Evolutionary conservation across 352 stramenopile genomes (phyloP).

Genomic region (Phytophthora citricola): DNA sequence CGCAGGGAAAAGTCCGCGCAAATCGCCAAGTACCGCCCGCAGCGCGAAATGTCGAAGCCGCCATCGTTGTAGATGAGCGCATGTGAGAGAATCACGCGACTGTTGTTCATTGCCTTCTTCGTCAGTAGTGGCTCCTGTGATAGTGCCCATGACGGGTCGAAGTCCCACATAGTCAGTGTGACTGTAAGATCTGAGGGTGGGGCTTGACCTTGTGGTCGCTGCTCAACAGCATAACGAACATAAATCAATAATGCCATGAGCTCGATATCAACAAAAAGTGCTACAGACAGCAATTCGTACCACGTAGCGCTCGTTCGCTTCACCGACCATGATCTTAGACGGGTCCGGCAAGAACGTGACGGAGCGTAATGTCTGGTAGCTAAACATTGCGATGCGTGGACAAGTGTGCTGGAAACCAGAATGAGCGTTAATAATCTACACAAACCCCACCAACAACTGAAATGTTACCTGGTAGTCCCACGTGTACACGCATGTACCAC

Average conservation of each 20-base stretch:
- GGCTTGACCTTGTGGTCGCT: conserved; percentile 80
- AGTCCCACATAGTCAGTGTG: conserved; percentile 95
- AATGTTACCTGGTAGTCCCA: conserved; percentile 93
- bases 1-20: conserved; percentile 95
- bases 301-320: conserved; percentile 92
- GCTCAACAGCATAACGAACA: conserved; percentile 4
- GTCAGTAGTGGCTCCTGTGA: conserved; percentile 71
- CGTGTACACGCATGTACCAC: conserved; percentile 94
- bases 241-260: conserved; percentile 5
- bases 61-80: conserved; percentile 98
- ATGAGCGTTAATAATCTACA: background rate
- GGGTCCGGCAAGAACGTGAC: conserved; percentile 94
- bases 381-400: conserved; percentile 89
- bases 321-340: conserved; percentile 94
- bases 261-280: background rate
- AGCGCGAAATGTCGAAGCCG: conserved; percentile 96
- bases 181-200: conserved; percentile 92
- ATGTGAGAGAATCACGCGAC: conserved; percentile 86
- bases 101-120: conserved; percentile 89
- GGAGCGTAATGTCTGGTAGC: conserved; percentile 91
- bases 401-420: conserved; percentile 64
- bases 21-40: conserved; percentile 94
- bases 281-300: conserved; percentile 37
- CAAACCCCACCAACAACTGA: conserved; percentile 24
- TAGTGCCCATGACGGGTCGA: conserved; percentile 87